A percentile compares a stretch with the other conserved stretches of the same genome.
phyloP scores from a whole-genome alignment of 2,329 filamentous ascomycete genomes.

The Exserohilum turcica region DNA sequence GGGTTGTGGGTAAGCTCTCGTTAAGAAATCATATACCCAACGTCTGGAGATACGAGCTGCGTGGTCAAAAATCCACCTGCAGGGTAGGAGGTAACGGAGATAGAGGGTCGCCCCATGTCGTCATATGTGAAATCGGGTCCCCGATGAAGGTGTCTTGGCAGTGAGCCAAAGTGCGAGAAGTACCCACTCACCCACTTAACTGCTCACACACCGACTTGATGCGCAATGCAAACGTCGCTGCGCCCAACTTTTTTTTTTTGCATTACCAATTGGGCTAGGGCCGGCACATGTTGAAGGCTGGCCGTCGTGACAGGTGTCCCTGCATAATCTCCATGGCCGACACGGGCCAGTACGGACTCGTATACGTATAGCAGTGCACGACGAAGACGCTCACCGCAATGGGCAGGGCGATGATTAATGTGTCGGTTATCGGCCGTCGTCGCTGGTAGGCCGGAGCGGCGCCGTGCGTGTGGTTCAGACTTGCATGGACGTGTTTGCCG shows the following conservation, averaged over 20 bases:
- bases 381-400: neutral
- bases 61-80: conserved; percentile 9
- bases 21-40: neutral
- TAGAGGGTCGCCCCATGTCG: conserved; percentile 17
- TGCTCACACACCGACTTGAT: neutral
- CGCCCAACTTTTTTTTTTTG: conserved; percentile 2
- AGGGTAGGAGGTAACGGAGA: conserved; percentile 24
- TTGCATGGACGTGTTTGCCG: neutral
- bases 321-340: conserved; percentile 6
- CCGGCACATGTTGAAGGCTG: neutral
- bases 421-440: too few relatives aligned
- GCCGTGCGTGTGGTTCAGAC: neutral
- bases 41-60: conserved; percentile 2
- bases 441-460: too few relatives aligned
- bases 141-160: conserved; percentile 9
- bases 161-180: conserved; percentile 8
- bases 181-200: neutral
- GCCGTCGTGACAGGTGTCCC: conserved; percentile 3
- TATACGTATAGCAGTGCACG: conserved; percentile 1
- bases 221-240: neutral
- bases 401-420: neutral
- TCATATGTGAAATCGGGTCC: conserved; percentile 20
- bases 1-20: neutral
- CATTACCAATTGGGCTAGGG: conserved; percentile 10
- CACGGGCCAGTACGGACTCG: conserved; percentile 5